Base-by-base conservation (phyloP, 140 eudicot species). In the Ambrosia hybrid region DNA sequence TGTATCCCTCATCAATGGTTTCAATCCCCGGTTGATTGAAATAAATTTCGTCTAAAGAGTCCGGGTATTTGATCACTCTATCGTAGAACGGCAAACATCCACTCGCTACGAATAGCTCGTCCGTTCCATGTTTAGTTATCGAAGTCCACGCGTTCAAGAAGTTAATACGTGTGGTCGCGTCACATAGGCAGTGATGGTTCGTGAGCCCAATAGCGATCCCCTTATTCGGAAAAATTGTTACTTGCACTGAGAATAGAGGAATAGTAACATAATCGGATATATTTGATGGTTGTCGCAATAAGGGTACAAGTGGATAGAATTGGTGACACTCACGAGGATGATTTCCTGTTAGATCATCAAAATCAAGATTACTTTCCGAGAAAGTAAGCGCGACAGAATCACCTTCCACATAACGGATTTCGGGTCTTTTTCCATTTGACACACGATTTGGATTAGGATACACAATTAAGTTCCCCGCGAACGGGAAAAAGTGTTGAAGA, bases 131-230 rank as follows among this genome's bases (percentile, higher is more conserved):
- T 75, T 62, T 78, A 9, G 75, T 41, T 11, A 85, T 78, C 2
- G 76, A 63, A 10, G 88, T 78, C 95, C 95, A 85, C 34, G 83
- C 78, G 9, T 33, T 61, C 15, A 85, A n/a, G 46, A 87, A 85
- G 1, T 48, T 33, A 4, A 62, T 53, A 14, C 73, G 14, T 0
- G 84, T 34, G 11, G 57, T 67, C 0, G 76, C 87, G 45, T 88
- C 95, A 36, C 76, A 79, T 1, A 65, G 73, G 4, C 38, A 36
- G 12, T 83, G 91, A 62, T 74, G 83, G 30, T 76, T 81, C 3
- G 83, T 59, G 14, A 81, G 38, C 15, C 91, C 91, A 0, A 85
- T 53, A 0, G 83, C 64, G n/a, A 88, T 9, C 0, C 95, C 95
- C 0, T 2, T 5, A 16, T 73, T 55, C 0, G 85, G 83, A 34